These are phyloP conservation scores for Hanseniaspora gamundiae DNA, from an alignment of 1,139 yeast genomes.

Conservation along the genomic window DNA sequence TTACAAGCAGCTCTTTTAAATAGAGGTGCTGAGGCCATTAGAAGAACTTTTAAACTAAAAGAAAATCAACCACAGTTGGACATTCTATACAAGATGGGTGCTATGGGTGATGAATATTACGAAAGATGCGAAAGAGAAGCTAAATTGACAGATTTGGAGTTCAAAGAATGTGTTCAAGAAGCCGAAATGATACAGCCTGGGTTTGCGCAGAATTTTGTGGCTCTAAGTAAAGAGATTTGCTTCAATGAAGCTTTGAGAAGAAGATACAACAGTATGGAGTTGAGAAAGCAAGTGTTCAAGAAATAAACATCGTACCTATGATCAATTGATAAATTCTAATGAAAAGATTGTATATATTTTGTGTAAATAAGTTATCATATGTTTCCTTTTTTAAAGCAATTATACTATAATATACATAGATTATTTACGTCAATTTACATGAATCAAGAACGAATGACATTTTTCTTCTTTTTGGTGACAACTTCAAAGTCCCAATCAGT, in stretches of 20 bases:
- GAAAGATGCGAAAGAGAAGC: conserved; percentile 69
- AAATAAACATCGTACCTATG: too few relatives aligned
- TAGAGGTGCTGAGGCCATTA: conserved; percentile 84
- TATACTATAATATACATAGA: neutral
- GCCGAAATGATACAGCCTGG: conserved; percentile 64
- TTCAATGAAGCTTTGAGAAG: conserved; percentile 84
- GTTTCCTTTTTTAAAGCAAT: too few relatives aligned
- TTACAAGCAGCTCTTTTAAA: conserved; percentile 78
- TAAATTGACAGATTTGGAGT: conserved; percentile 64
- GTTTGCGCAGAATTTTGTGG: conserved; percentile 70
- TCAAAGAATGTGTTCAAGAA: conserved; percentile 66
- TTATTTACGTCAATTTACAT: neutral
- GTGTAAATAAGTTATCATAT: neutral
- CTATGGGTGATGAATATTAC: conserved; percentile 81
- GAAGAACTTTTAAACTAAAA: conserved; percentile 76
- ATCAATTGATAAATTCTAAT: too few relatives aligned
- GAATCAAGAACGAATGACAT: conserved; percentile 10
- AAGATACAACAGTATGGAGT: conserved; percentile 36
- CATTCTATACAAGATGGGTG: conserved; percentile 71
- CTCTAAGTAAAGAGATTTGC: conserved; percentile 78
- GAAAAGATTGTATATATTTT: too few relatives aligned
- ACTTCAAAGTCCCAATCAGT: conserved; percentile 81
- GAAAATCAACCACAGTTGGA: conserved; percentile 44
- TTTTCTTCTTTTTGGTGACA: conserved; percentile 48
- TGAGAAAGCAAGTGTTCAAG: neutral